A percentile compares a stretch with the other conserved stretches of the same genome.
Evolutionary conservation across 139 green algal genomes (phyloP).

Genomic region (Coccomyxa sp.): DNA sequence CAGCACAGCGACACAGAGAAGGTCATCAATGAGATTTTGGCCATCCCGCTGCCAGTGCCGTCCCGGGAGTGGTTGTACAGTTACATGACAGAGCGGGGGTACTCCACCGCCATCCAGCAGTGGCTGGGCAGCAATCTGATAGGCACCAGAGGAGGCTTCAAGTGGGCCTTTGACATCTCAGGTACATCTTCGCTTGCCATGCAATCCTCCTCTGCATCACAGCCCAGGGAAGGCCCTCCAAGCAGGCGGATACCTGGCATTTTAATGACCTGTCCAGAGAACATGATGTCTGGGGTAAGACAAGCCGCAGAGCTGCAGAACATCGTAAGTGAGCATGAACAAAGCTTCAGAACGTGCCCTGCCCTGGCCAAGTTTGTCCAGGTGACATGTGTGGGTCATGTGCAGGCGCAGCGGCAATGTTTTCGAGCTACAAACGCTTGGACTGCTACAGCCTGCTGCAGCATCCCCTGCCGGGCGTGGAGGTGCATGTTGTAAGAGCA

Average conservation of each 20-base stretch:
- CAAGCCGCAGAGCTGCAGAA: no score
- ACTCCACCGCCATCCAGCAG: constrained; percentile 49
- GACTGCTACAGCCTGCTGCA: constrained; percentile 47
- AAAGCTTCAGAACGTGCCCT: no score
- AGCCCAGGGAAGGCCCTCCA: no score
- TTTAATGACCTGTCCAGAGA: no score
- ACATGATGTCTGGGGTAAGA: no score
- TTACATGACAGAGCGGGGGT: constrained; percentile 38
- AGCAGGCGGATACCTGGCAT: no score
- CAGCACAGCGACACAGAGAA: constrained; percentile 21
- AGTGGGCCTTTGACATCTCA: constrained; percentile 63
- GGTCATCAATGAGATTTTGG: constrained; percentile 30
- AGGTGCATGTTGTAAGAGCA: constrained; percentile 60
- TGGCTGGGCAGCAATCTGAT: constrained; percentile 79
- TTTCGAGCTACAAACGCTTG: constrained; percentile 51
- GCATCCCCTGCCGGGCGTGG: constrained; percentile 36
- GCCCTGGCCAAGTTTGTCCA: no score
- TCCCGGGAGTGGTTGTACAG: constrained; percentile 48
- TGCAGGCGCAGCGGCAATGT: constrained; percentile 44
- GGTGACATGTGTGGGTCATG: no score
- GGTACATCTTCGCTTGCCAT: constrained; percentile 23
- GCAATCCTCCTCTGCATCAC: background rate
- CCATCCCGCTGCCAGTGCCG: constrained; percentile 49
- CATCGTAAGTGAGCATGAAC: no score
- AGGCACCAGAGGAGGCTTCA: background rate